These are phyloP conservation scores for Umbelopsis isabellina DNA, from an alignment of 192 early-diverging fungal genomes.

Conservation along the genomic window DNA sequence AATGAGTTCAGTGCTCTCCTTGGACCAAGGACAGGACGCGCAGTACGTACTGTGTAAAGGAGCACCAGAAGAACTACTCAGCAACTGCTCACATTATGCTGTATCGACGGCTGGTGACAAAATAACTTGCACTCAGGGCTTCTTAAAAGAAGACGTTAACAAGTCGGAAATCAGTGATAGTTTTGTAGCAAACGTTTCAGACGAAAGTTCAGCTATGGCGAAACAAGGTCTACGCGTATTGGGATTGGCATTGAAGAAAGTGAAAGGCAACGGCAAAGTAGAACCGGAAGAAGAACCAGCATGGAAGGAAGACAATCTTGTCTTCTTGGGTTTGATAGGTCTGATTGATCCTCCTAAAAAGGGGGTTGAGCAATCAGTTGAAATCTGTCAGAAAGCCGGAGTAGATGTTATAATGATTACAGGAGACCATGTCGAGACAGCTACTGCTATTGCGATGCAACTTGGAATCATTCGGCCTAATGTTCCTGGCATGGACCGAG, in stretches of 20 bases:
- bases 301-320: conserved; percentile 68
- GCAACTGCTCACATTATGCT: conserved; percentile 50
- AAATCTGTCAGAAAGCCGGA: conserved; percentile 82
- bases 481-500: conserved; percentile 57
- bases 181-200: conserved; percentile 44
- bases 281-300: conserved; percentile 46
- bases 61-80: conserved; percentile 87
- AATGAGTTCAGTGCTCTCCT: conserved; percentile 83
- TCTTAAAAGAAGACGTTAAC: not conserved
- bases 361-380: conserved; percentile 79
- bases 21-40: conserved; percentile 33
- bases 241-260: conserved; percentile 78
- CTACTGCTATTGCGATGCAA: conserved; percentile 86
- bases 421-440: conserved; percentile 92
- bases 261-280: conserved; percentile 42
- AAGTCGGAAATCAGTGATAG: not conserved
- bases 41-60: conserved; percentile 83
- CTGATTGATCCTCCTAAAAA: conserved; percentile 87
- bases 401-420: conserved; percentile 97
- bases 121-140: not conserved
- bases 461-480: conserved; percentile 82
- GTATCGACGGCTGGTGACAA: not conserved
- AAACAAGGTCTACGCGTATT: conserved; percentile 84
- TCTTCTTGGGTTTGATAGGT: conserved; percentile 89
- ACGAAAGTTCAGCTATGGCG: conserved; percentile 74